Base-by-base conservation (phyloP, 192 early-diverging fungal genomes). In the Diversispora epigaea region DNA sequence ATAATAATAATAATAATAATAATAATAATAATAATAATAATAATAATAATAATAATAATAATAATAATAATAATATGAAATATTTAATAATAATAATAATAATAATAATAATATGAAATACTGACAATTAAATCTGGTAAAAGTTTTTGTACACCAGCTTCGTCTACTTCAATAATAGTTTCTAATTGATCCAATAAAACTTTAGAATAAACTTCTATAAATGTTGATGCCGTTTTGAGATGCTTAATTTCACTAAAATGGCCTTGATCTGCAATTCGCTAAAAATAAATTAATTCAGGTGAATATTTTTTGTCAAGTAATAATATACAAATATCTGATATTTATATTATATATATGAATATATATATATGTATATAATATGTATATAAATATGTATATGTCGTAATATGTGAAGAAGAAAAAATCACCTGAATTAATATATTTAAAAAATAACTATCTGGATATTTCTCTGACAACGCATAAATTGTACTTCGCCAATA, bases 401-500 rank as follows among this genome's bases (percentile, higher is more conserved):
- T 32, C 2, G 25, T 32, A 32, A 32, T 14, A 55, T 0, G 32
- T 2, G 65, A 66, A 40, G 19, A 40, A 25, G 14, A 57, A 62
- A 56, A 11, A 3, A 40, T 76, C 77, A 85, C 84, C 78, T 88
- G 90, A 57, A 91, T 87, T 11, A 86, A 85, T 56, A 84, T 84
- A 55, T 87, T 88, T 5, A 93, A 66, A 75, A 93, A 87, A 6
- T 73, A 67, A 68, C 90, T 87, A n/a, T 81, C 81, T 14, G 89
- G 86, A 65, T 93, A 76, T 40, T 80, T 79, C 46, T 90, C 89
- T 52, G 88, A 86, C 4, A 93, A 77, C 19, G 86, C 85, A 68
- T 93, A 93, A 19, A 91, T 87, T 14, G 84, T 80, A 32, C 80
- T 83, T 78, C 91, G 85, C 90, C 89, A 93, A 40, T 79, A 82